Base-by-base conservation (phyloP, 768 basidiomycete genomes). In the Leucocoprinus sp. region DNA sequence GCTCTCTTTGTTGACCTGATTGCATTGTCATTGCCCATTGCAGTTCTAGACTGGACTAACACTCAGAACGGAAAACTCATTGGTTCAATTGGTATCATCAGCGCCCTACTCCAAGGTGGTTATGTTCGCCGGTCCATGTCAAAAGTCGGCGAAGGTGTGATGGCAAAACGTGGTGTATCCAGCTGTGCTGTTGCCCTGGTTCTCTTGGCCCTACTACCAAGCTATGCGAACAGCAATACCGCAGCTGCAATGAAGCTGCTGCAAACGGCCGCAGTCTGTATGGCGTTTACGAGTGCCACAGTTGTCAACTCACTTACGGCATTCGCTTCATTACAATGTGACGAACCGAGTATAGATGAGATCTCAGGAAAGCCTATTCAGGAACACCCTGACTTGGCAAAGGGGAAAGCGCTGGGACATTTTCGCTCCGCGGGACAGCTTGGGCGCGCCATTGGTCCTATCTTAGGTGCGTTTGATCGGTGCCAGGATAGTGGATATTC, bases 371-470 rank as follows among this genome's bases (percentile, higher is more conserved):
- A 84, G 57, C 62, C 72, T 0, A 51, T 60, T 7, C 64, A 68
- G 50, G 70, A 74, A 51, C 76, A 84, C 53, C 78, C 84, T 1
- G 67, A 80, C 48, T 74, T 95, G 35, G 79, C 83, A 4, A 89
- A 92, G 58, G 95, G 92, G 17, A 76, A 76, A 55, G 91, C 88
- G 1, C 64, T 95, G 29, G 93, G 93, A 24, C 57, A 74, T 48
- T 96, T 95, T 66, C 78, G 93, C 42, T 93, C 89, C 5, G 78
- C 85, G n/a, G 95, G 95, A 15, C 95, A 97, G 60, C 74, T 98
- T 31, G 95, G 95, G 3, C 77, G 95, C 47, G 93, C 95, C 3
- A 69, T 96, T 28, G 95, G 95, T 0, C 95, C 95, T 4, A 61
- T 98, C 4, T 68, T 93, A n/a, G 91, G 91, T 80, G 63, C 40